Evolutionary conservation across 495 filamentous ascomycete species (phyloP).

Genomic region (Lasiosphaeriaceae sp.): DNA sequence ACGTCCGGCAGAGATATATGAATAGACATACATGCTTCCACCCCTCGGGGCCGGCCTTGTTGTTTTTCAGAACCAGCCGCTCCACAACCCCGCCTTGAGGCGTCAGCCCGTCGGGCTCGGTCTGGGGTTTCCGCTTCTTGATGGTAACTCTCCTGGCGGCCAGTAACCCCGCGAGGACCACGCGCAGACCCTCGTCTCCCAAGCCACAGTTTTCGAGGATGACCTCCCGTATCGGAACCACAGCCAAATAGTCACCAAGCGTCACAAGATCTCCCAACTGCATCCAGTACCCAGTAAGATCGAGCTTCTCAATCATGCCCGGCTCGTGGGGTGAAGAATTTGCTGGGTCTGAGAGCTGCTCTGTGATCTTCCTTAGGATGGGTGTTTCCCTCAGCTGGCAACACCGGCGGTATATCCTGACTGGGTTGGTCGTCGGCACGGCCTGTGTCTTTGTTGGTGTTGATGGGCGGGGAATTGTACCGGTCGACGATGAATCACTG

Average conservation of each 20-base stretch:
- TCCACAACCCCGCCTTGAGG: slow-evolving; percentile 69
- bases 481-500: slow-evolving; percentile 38
- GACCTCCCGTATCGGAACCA: slow-evolving; percentile 84
- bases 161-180: slow-evolving; percentile 81
- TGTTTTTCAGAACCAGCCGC: slow-evolving; percentile 85
- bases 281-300: slow-evolving; percentile 81
- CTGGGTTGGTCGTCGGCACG: slow-evolving; percentile 79
- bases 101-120: slow-evolving; percentile 27
- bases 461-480: slow-evolving; percentile 19
- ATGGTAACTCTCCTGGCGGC: slow-evolving; percentile 65
- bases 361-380: slow-evolving; percentile 80
- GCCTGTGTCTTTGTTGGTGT: slow-evolving; percentile 51
- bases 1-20: slow-evolving; percentile 78
- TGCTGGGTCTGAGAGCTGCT: slow-evolving; percentile 71
- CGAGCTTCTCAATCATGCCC: slow-evolving; percentile 73
- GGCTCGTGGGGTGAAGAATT: slow-evolving; percentile 51
- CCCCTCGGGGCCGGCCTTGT: slow-evolving; percentile 79
- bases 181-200: slow-evolving; percentile 77
- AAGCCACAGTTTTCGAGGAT: slow-evolving; percentile 82
- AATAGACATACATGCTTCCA: slow-evolving; percentile 92
- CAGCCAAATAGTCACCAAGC: slow-evolving; percentile 86
- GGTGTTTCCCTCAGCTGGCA: slow-evolving; percentile 91
- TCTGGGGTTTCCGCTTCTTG: slow-evolving; percentile 39
- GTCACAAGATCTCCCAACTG: slow-evolving; percentile 77
- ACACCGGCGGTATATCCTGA: slow-evolving; percentile 89